Percentiles rank a stretch among this genome's conserved stretches.
These are phyloP conservation scores for Cercophora scortea DNA, from an alignment of 495 filamentous ascomycete species.

Conservation along the genomic window DNA sequence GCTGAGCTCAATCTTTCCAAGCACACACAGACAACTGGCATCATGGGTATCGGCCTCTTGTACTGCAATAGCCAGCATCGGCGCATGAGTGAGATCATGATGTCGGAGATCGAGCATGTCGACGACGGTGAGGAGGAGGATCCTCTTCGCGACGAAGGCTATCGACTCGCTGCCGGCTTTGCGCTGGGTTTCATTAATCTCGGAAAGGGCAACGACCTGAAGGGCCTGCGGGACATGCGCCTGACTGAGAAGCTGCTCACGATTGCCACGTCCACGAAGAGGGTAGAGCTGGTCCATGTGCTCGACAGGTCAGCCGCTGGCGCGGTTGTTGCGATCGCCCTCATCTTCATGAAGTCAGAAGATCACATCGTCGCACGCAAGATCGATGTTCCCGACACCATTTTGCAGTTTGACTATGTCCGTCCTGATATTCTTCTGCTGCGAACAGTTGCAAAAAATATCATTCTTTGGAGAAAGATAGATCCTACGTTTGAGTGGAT, in stretches of 20 bases:
- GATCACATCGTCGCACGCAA: conserved; percentile 83
- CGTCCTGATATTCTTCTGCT: conserved; percentile 88
- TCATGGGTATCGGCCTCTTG: conserved; percentile 94
- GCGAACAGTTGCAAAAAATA: conserved; percentile 78
- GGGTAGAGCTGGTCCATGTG: conserved; percentile 81
- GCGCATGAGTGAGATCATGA: conserved; percentile 97
- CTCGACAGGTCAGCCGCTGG: conserved; percentile 87
- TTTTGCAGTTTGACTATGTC: conserved; percentile 88
- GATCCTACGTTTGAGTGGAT: conserved; percentile 66
- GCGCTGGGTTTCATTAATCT: conserved; percentile 93
- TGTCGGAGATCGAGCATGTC: conserved; percentile 88
- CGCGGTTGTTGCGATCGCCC: conserved; percentile 79
- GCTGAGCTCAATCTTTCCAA: conserved; percentile 91
- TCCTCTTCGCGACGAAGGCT: conserved; percentile 85
- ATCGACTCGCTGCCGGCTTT: conserved; percentile 88
- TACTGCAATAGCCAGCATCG: conserved; percentile 96
- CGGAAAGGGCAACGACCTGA: conserved; percentile 78
- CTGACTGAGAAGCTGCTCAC: conserved; percentile 79
- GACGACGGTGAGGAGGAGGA: conserved; percentile 64
- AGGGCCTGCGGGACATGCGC: conserved; percentile 89
- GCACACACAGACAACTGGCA: conserved; percentile 89
- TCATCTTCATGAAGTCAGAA: conserved; percentile 97
- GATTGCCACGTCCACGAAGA: conserved; percentile 77
- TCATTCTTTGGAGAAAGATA: conserved; percentile 91
- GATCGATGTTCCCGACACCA: conserved; percentile 84